Evolutionary conservation across 306 rosid species (phyloP).

Genomic region (Medicago ruthenica): DNA sequence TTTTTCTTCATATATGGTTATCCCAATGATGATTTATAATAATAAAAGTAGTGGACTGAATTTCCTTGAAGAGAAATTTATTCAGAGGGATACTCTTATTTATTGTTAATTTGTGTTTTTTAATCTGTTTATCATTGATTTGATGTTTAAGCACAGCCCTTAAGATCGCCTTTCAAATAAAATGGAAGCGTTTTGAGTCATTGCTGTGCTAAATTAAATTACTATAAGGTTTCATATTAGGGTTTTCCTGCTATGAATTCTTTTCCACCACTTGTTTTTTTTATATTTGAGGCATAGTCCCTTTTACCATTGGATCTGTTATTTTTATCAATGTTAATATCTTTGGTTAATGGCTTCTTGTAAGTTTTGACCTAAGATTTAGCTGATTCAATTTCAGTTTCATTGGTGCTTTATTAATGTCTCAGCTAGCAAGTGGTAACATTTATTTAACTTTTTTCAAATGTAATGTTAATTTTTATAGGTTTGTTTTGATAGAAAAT

Average conservation of each 20-base stretch:
- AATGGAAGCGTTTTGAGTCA: constrained; percentile 94
- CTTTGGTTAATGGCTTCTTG: constrained; percentile 35
- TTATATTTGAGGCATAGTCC: constrained; percentile 46
- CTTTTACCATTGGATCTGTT: constrained; percentile 41
- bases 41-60: constrained; percentile 72
- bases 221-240: constrained; percentile 53
- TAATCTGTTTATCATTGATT: background rate
- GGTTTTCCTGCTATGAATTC: constrained; percentile 73
- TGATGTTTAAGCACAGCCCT: constrained; percentile 68
- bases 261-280: constrained; percentile 45
- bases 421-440: constrained; percentile 60
- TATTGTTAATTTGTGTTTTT: background rate
- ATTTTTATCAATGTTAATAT: constrained; percentile 18
- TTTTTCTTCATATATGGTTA: background rate
- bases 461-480: background rate
- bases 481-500: background rate
- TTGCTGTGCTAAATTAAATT: constrained; percentile 65
- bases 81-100: constrained; percentile 53
- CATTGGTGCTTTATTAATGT: constrained; percentile 47
- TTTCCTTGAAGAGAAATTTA: constrained; percentile 48
- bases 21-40: constrained; percentile 51
- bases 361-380: constrained; percentile 38
- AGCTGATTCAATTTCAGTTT: constrained; percentile 44
- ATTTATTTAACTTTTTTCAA: constrained; percentile 1
- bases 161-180: constrained; percentile 86